Evolutionary conservation across 2,329 filamentous ascomycete species (phyloP), one percentile per base, ranked within the genome.

Genomic region (Orbilia javanica): DNA sequence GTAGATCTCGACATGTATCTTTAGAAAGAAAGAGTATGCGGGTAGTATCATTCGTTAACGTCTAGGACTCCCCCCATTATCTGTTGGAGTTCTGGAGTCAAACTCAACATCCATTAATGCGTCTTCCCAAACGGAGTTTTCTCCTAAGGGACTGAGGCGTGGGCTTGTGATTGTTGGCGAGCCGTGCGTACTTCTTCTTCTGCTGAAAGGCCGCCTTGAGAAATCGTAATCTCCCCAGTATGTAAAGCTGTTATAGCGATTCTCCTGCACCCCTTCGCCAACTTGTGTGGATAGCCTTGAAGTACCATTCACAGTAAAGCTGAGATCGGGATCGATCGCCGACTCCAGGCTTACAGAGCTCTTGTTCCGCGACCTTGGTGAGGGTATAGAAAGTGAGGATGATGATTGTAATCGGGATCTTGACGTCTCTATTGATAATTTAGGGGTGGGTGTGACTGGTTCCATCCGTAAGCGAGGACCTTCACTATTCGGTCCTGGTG

Each of bases 101-200:
- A 67, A 71, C 11, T 68, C 63, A 46, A 72, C 74, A 18, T 78
- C 67, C 52, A 71, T 64, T 42, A 78, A 68, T 4, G 67, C 74
- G 36, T 78, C 74, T 31, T 78, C 74, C 74, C 74, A 78, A 5
- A 78, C 57, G 2, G 74, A 72, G 34, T 78, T 63, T 27, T 78
- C 74, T 7, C 62, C 74, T 6, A 78, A 50, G 13, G 67, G 60
- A 22, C 60, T 71, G 5, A 78, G 60, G 13, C 74, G 50, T 15
- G 74, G 74, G n/a, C 74, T 78, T 11, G 65, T 66, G 27, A 68
- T 42, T 15, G 52, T 78, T 6, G 55, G 57, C 10, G 67, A 71
- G 31, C 42, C 67, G 18, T 71, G 62, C 11, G 52, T 44, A 50
- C 74, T 78, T 42, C 53, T 71, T 20, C 62, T 67, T 4, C 20